Evolutionary conservation across 2,329 filamentous ascomycete genomes (phyloP), one percentile per base, ranked within the genome.

Genomic region (Pseudogymnoascus sp.): DNA sequence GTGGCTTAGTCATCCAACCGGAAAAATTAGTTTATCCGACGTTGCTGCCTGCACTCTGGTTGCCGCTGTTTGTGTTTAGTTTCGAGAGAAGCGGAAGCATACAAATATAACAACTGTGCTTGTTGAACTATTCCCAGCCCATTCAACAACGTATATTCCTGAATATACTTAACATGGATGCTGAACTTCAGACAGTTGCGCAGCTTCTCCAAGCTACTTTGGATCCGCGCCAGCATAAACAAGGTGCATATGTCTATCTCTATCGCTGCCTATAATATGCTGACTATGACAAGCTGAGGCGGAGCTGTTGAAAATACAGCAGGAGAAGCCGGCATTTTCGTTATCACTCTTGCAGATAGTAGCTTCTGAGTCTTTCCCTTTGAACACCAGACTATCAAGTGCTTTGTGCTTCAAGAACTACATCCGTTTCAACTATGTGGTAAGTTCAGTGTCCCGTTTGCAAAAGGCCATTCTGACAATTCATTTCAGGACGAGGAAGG

Each of bases 341-440:
- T 82, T 97, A 61, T 82, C 84, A 63, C 86, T 99, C 62, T 88
- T 99, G 61, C 92, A 93, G 71, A 96, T 97, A 73, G 91, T 96
- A 71, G 91, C 90, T 67, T 86, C 88, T 68, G 84, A 87, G 63
- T 79, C 83, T 43, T 84, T 89, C 67, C 87, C 91, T 42, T 78
- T 82, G 68, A 93, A 90, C 71, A 95, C 90, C 65, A 88, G 95
- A 66, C 86, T 99, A 43, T 86, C 93, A 5, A 91, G 90, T 71
- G 91, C 95, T 28, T 83, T 99, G 65, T 95, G 90, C 79, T 99
- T 99, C 84, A 99, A 99, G 79, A 99, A 99, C 80, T 96, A 96
- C 76, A 92, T 99, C 73, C 89, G 90, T 76, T 86, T 89, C 73
- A 95, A 92, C 80, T 99, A 96, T 86, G 90, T 91, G 70, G 87